Conservation (phyloP, 73 alveolate species). For the Paramecium bursaria region DNA sequence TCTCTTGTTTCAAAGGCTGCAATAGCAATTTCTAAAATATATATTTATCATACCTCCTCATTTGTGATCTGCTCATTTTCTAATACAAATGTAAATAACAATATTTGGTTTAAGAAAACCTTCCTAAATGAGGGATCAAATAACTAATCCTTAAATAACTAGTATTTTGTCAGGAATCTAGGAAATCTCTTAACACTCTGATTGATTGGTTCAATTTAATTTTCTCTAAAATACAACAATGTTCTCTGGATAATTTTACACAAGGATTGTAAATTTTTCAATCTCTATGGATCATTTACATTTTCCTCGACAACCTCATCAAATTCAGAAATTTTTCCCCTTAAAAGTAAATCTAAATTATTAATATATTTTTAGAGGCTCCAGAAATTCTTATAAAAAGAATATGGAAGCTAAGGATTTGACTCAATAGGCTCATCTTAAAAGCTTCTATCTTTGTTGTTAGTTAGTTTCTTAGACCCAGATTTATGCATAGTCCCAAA, state of each 20-base stretch:
- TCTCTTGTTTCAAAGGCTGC: slow-evolving; percentile 6
- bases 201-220: slow-evolving; percentile 18
- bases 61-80: background rate
- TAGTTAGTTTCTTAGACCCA: background rate
- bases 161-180: slow-evolving; percentile 42
- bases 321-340: slow-evolving; percentile 6
- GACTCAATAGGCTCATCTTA: slow-evolving; percentile 1
- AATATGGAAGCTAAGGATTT: slow-evolving; percentile 9
- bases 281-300: slow-evolving; percentile 6
- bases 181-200: slow-evolving; percentile 37
- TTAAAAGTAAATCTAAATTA: slow-evolving; percentile 4
- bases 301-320: slow-evolving; percentile 41
- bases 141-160: slow-evolving; percentile 17
- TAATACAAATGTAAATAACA: slow-evolving; percentile 16
- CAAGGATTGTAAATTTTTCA: slow-evolving; percentile 23
- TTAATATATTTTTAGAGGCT: slow-evolving; percentile 17
- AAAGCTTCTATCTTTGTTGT: slow-evolving; percentile 34
- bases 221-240: slow-evolving; percentile 24
- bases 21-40: slow-evolving; percentile 38
- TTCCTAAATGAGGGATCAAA: slow-evolving; percentile 58
- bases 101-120: slow-evolving; percentile 30
- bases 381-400: slow-evolving; percentile 35
- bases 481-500: slow-evolving; percentile 24
- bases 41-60: slow-evolving; percentile 10
- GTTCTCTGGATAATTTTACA: slow-evolving; percentile 33